These are phyloP conservation scores for Psidium friedrichsthalianum DNA, from an alignment of 345 rosid genomes.

Conservation along the genomic window DNA sequence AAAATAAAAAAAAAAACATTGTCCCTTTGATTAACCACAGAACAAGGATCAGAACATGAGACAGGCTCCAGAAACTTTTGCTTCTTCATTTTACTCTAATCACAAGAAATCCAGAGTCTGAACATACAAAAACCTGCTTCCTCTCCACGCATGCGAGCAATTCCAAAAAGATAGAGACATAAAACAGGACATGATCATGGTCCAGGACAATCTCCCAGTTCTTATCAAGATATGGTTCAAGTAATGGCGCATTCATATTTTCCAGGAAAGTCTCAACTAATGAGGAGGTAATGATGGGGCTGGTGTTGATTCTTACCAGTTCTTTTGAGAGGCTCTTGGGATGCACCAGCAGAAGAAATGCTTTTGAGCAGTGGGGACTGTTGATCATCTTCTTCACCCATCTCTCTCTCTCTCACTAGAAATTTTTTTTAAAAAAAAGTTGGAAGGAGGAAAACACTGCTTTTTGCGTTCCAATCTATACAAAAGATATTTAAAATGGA, in stretches of 20 bases:
- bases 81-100: neutral
- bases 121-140: neutral
- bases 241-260: neutral
- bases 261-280: neutral
- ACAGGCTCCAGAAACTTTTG: neutral
- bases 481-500: neutral
- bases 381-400: neutral
- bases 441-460: too few species aligned
- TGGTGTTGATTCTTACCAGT: slow-evolving; percentile 12
- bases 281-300: neutral
- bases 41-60: neutral
- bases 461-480: neutral
- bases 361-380: slow-evolving; percentile 9
- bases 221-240: neutral
- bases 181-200: neutral
- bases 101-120: neutral
- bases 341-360: neutral
- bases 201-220: neutral
- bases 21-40: neutral
- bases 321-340: slow-evolving; percentile 14
- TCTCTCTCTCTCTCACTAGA: neutral
- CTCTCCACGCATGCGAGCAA: neutral
- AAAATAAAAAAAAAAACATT: neutral
- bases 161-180: neutral
- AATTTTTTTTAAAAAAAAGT: too few species aligned